Conservation (phyloP, 2,329 filamentous ascomycete genomes). For the Calonectria naviculata region DNA sequence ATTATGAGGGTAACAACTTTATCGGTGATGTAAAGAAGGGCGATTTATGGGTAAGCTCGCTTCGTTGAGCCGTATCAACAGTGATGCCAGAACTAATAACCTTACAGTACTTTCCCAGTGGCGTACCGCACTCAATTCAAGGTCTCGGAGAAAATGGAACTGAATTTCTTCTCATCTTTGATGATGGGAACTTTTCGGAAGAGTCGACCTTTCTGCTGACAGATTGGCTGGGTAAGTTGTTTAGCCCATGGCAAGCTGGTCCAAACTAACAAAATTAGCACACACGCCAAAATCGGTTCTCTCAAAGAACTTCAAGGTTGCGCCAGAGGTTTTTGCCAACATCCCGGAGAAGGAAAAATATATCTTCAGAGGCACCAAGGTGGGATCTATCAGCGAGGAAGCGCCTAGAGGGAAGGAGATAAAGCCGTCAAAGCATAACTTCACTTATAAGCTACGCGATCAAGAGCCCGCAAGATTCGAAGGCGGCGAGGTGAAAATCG, state of each 20-base stretch:
- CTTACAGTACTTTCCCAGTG: conserved; percentile 75
- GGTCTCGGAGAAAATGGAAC: conserved; percentile 73
- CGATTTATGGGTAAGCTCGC: conserved; percentile 64
- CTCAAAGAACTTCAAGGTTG: conserved; percentile 80
- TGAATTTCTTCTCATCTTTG: conserved; percentile 61
- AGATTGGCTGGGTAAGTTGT: conserved; percentile 72
- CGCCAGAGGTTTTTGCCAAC: conserved; percentile 75
- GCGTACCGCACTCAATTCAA: conserved; percentile 82
- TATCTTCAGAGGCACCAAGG: conserved; percentile 78
- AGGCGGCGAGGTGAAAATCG: conserved; percentile 79
- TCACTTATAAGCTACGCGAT: conserved; percentile 77
- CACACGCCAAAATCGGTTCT: conserved; percentile 79
- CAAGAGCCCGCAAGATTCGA: conserved; percentile 69
- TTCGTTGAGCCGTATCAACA: accelerated
- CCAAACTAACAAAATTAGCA: conserved; percentile 49
- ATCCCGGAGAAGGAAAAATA: conserved; percentile 77
- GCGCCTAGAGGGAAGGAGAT: conserved; percentile 69
- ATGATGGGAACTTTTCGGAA: conserved; percentile 63
- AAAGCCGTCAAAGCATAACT: conserved; percentile 74
- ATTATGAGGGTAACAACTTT: conserved; percentile 81
- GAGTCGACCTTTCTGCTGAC: conserved; percentile 79
- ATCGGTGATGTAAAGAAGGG: conserved; percentile 81
- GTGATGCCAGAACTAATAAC: background rate
- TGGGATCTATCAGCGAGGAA: conserved; percentile 74
- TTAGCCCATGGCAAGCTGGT: accelerated